Evolutionary conservation across 2,329 filamentous ascomycete species (phyloP).

Genomic region (Cladosporium sp.): DNA sequence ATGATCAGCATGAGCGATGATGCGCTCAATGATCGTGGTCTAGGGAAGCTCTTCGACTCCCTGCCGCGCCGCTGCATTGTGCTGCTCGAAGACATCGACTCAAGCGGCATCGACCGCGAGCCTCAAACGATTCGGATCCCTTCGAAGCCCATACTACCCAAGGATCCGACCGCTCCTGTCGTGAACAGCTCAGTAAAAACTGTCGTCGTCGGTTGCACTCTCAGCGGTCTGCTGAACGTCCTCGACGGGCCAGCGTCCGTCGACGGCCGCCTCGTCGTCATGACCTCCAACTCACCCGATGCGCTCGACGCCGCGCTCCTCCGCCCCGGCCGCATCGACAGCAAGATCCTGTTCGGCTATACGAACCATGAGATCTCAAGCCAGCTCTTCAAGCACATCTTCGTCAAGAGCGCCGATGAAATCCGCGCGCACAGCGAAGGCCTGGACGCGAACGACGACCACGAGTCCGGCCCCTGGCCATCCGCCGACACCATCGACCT

Average conservation of each 20-base stretch:
- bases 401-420: conserved; percentile 32
- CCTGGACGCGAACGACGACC: conserved; percentile 24
- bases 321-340: conserved; percentile 61
- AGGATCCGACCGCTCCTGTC: conserved; percentile 28
- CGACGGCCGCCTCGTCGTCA: conserved; percentile 69
- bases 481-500: conserved; percentile 10
- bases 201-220: conserved; percentile 33
- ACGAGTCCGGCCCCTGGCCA: conserved; percentile 32
- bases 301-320: conserved; percentile 66
- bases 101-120: conserved; percentile 46
- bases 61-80: conserved; percentile 38
- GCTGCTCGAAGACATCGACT: conserved; percentile 40
- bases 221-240: conserved; percentile 71
- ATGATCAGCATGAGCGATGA: conserved; percentile 55
- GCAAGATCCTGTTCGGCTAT: conserved; percentile 53
- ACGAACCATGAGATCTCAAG: conserved; percentile 33
- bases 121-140: conserved; percentile 31
- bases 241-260: conserved; percentile 73
- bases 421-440: conserved; percentile 33
- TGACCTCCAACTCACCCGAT: conserved; percentile 72
- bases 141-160: conserved; percentile 23
- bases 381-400: conserved; percentile 36
- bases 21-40: conserved; percentile 69
- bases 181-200: conserved; percentile 37
- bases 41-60: conserved; percentile 33